Conservation (phyloP, 148 eudicot genomes). For the Tetragonia tetragonoides region DNA sequence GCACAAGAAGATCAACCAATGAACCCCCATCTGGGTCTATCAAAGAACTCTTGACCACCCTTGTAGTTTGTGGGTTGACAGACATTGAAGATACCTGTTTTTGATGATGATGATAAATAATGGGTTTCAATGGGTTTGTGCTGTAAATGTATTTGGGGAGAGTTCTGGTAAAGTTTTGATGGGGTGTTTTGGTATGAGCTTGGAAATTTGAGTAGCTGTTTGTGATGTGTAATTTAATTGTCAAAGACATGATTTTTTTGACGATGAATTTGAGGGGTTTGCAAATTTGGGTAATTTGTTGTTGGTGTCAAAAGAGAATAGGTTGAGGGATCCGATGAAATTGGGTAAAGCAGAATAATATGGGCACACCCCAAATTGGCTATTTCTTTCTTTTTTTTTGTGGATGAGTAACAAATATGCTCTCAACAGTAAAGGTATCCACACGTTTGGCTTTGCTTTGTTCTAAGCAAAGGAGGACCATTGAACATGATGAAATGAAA, state of each 20-base stretch:
- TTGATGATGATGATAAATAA: background rate
- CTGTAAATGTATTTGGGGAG: slow-evolving; percentile 25
- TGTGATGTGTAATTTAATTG: slow-evolving; percentile 36
- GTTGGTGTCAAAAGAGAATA: slow-evolving; percentile 10
- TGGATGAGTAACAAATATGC: slow-evolving; percentile 19
- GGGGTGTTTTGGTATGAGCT: slow-evolving; percentile 10
- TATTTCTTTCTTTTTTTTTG: background rate
- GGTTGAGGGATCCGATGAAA: slow-evolving; percentile 17
- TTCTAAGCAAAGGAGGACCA: too few species aligned
- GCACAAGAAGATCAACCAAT: slow-evolving; percentile 63
- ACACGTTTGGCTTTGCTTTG: slow-evolving; percentile 4
- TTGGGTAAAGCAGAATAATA: slow-evolving; percentile 4
- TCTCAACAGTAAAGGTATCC: slow-evolving; percentile 21
- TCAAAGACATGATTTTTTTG: slow-evolving; percentile 41
- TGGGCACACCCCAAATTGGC: too few species aligned
- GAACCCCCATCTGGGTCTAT: slow-evolving; percentile 90
- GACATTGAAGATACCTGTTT: slow-evolving; percentile 2
- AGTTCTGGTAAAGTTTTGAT: slow-evolving; percentile 21
- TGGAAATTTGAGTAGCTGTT: slow-evolving; percentile 22
- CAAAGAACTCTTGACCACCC: slow-evolving; percentile 50
- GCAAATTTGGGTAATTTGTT: background rate
- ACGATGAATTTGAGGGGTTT: background rate
- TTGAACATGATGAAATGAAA: too few species aligned
- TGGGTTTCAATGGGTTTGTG: slow-evolving; percentile 35
- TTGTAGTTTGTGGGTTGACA: slow-evolving; percentile 11